Percentiles rank a stretch among this genome's conserved stretches.
These are phyloP conservation scores for Penicillium chermesinum DNA, from an alignment of 495 filamentous ascomycete species.

Conservation along the genomic window DNA sequence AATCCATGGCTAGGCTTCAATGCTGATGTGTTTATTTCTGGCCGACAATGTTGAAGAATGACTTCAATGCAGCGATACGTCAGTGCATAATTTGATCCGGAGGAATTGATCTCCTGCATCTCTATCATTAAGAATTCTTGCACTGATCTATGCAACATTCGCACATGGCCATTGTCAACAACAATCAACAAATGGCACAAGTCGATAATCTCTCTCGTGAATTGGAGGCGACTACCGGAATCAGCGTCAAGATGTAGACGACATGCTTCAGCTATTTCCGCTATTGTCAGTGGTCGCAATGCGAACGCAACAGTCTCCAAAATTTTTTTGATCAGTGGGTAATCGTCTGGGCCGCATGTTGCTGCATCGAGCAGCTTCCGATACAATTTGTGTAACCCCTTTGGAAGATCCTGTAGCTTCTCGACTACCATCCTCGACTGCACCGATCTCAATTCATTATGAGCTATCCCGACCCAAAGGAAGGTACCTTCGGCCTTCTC, in stretches of 20 bases:
- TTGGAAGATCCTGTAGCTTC: constrained; percentile 10
- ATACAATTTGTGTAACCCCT: constrained; percentile 15
- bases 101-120: background rate
- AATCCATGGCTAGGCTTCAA: background rate
- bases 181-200: constrained; percentile 17
- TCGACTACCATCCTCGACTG: constrained; percentile 9
- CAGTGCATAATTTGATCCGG: background rate
- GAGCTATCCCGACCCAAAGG: constrained; percentile 26
- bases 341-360: background rate
- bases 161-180: constrained; percentile 9
- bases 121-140: constrained; percentile 16
- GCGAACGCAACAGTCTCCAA: constrained; percentile 11
- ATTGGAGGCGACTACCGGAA: background rate
- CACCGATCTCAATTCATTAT: constrained; percentile 7
- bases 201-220: constrained; percentile 13
- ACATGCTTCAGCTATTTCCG: constrained; percentile 12
- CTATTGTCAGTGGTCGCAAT: constrained; percentile 8
- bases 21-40: background rate
- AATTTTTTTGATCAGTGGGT: constrained; percentile 5
- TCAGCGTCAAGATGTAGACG: constrained; percentile 13
- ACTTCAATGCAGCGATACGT: background rate
- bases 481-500: constrained; percentile 28
- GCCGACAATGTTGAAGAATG: background rate
- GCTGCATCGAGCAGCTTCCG: constrained; percentile 13
- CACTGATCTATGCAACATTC: constrained; percentile 20